Base-by-base conservation (phyloP, 371 early-diverging fungal species). In the Dichotomocladium elegans region DNA sequence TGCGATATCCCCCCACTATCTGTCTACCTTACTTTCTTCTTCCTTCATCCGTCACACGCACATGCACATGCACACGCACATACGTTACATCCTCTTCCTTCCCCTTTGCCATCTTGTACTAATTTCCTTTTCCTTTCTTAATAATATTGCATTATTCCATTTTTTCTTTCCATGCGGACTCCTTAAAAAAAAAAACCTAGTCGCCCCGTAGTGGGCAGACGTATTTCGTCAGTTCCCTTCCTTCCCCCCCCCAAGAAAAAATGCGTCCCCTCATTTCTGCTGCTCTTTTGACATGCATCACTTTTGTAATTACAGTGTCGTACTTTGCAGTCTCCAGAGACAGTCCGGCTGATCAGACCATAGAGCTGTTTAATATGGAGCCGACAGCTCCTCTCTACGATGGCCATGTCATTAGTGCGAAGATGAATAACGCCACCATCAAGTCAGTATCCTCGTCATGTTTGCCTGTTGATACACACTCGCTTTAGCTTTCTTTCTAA, bases 361-460 rank as follows among this genome's bases (percentile, higher is more conserved):
- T 37, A 21, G 37, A 37, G 9, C 1, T 21, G 4, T 37, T 21
- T 12, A 17, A n/a, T 7, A 17, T 21, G 5, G 7, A 33, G n/a
- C 34, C 34, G n/a, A n/a, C 3, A 33, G n/a, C 37, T 15, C 8
- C 37, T 9, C 21, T 21, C n/a, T 26, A 19, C 29, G 25, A 44
- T 14, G 80, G 78, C 7, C 72, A 63, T 26, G 70, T 77, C 6
- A 89, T 94, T 58, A 90, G 92, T 90, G 74, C 80, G 21, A 83
- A 83, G 33, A 82, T 94, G 74, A 87, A 79, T 42, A 92, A 94
- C 68, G 86, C 82, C 46, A 93, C 92, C 2, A 69, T 86, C 50
- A 89, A 87, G 80, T 90, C 76, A 26, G 72, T 64, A 41, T 25
- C 3, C 9, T 29, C 31, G 42, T 71, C 7, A 52, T 57, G 1